Base-by-base conservation (phyloP, 2,329 filamentous ascomycete species). In the Epichloe scottii region DNA sequence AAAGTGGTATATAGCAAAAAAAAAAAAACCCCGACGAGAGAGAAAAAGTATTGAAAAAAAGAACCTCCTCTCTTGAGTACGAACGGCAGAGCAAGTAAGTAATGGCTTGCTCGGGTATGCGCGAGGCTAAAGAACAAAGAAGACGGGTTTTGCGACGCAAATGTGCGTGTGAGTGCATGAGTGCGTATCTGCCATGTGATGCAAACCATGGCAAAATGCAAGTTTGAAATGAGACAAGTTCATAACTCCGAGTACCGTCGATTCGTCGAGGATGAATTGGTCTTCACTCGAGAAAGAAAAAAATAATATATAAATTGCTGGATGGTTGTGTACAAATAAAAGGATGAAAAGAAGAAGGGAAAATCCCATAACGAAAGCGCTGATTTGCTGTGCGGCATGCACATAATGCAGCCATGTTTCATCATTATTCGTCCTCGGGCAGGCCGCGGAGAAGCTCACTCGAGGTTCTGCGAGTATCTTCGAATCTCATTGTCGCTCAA, bases 401-500 rank as follows among this genome's bases (percentile, higher is more conserved):
- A 30, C 26, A 30, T 30, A 30, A 30, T 30, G 26, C 6, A 30
- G 26, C 26, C 1, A 30, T 10, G 26, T 30, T 30, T 10, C 7
- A 30, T 30, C 7, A 30, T 30, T 30, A 10, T 30, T 30, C 26
- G 26, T 30, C 7, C 26, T 8, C 26, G 26, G 26, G 26, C 26
- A 30, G 6, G 26, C 7, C 26, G 26, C 26, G 26, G 26, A 30
- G 26, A 30, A 30, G 0, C 7, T 30, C 21, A 66, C 63, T 80
- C 75, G 34, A 81, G 60, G 50, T 61, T 66, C 50, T 76, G 73
- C 0, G 76, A 78, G 51, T 72, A 69, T 54, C 67, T 70, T 51
- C 77, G 69, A 60, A 93, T 89, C 60, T 90, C 85, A n/a, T 82
- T 79, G 57, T 91, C 87, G 50, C 70, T 78, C 50, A 93, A 65